phyloP scores from a whole-genome alignment of 257 asterid genomes.

The Orobanche coerulescens region DNA sequence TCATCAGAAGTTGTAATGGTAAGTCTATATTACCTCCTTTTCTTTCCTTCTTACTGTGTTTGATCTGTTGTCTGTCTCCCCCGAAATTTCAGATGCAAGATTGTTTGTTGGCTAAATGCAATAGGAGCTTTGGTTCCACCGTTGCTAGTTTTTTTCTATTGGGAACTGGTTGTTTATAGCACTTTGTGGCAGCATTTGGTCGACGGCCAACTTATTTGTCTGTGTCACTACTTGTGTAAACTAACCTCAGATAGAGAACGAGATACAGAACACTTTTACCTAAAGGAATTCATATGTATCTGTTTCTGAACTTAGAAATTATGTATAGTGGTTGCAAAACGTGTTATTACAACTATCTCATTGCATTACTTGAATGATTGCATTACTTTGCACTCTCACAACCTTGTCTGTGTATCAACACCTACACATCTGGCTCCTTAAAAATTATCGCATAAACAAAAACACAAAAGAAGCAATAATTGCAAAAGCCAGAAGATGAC shows the following conservation, averaged over 20 bases:
- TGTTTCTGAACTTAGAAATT: too few species aligned
- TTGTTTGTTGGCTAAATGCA: neutral
- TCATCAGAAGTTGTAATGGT: constrained; percentile 11
- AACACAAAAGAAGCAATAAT: too few species aligned
- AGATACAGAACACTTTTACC: neutral
- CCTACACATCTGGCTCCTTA: too few species aligned
- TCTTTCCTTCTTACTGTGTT: neutral
- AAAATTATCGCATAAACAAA: too few species aligned
- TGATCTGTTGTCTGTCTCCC: too few species aligned
- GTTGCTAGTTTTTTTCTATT: neutral
- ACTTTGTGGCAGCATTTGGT: neutral
- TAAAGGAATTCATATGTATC: neutral
- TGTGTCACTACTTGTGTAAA: neutral
- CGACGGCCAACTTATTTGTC: too few species aligned
- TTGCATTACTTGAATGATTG: too few species aligned
- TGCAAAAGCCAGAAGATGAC: too few species aligned
- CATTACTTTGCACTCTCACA: too few species aligned
- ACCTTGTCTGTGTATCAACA: too few species aligned
- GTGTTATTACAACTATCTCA: too few species aligned
- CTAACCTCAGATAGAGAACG: neutral
- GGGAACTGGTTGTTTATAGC: neutral
- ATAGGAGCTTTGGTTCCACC: constrained; percentile 23
- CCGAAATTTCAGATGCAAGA: constrained; percentile 8
- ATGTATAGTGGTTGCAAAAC: too few species aligned
- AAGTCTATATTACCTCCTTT: neutral